phyloP scores from a whole-genome alignment of 2,329 filamentous ascomycete genomes.

The Penicillium sp. region DNA sequence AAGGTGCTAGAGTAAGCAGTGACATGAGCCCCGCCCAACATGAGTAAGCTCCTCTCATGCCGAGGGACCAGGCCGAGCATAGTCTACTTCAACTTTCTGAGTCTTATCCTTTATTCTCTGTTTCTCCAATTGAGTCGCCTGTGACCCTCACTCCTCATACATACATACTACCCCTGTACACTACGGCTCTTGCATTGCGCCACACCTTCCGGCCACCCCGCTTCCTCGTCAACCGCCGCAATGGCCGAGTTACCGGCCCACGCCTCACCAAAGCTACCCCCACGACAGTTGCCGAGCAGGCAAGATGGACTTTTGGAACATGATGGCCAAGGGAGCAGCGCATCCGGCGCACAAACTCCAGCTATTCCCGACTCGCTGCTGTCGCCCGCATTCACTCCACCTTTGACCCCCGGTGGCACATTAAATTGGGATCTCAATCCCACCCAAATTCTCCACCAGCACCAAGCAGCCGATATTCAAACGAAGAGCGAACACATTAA shows the following conservation, averaged over 20 bases:
- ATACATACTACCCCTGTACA: not conserved
- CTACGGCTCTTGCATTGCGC: slow-evolving; percentile 1
- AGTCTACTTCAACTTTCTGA: slow-evolving; percentile 7
- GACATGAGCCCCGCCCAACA: slow-evolving; percentile 10
- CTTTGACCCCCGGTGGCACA: slow-evolving; percentile 44
- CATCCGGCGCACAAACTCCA: slow-evolving; percentile 42
- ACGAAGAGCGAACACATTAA: slow-evolving; percentile 46
- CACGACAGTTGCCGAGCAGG: slow-evolving; percentile 30
- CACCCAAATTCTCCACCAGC: slow-evolving; percentile 30
- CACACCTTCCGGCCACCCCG: slow-evolving; percentile 5
- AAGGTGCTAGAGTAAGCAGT: slow-evolving; percentile 29
- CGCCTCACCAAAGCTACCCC: slow-evolving; percentile 52
- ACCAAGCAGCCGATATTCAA: slow-evolving; percentile 27
- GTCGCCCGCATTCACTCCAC: slow-evolving; percentile 56
- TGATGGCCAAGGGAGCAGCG: slow-evolving; percentile 19
- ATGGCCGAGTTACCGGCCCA: slow-evolving; percentile 61
- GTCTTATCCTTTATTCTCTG: slow-evolving; percentile 11
- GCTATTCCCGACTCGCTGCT: slow-evolving; percentile 54
- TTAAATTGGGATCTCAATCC: slow-evolving; percentile 29
- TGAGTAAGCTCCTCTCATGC: slow-evolving; percentile 25
- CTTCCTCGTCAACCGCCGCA: slow-evolving; percentile 22
- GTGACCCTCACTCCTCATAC: not conserved
- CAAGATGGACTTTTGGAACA: slow-evolving; percentile 20
- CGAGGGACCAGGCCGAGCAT: slow-evolving; percentile 18
- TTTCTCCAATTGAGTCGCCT: slow-evolving; percentile 8